phyloP scores from a whole-genome alignment of 306 rosid species.

The Delonix regia region DNA sequence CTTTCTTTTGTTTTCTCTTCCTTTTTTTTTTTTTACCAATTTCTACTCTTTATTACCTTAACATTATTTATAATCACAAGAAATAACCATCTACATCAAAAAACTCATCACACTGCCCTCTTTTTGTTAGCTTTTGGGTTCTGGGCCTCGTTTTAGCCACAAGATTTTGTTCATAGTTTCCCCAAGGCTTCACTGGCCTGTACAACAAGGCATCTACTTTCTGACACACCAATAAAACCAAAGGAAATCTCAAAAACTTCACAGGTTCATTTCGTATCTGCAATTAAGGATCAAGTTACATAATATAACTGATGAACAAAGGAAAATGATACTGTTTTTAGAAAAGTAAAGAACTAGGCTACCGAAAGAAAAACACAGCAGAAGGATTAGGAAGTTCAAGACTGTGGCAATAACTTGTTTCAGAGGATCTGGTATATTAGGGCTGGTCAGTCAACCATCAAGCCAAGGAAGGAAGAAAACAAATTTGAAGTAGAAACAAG shows the following conservation, averaged over 20 bases:
- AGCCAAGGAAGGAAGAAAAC: not conserved
- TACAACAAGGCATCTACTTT: not conserved
- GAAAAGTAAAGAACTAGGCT: not conserved
- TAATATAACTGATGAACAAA: not conserved
- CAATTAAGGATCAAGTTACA: not conserved
- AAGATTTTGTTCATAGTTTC: not conserved
- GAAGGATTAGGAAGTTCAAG: not conserved
- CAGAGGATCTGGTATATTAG: not conserved
- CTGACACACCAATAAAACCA: not conserved
- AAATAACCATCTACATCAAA: too few species aligned
- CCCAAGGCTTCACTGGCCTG: not conserved
- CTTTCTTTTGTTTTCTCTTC: too few species aligned
- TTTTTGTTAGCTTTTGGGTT: not conserved
- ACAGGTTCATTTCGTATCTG: not conserved
- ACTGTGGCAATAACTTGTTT: not conserved
- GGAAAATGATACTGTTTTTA: not conserved
- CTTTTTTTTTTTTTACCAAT: too few species aligned
- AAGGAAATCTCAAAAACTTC: not conserved
- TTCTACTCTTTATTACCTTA: not conserved
- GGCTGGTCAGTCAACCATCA: not conserved
- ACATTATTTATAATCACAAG: not conserved
- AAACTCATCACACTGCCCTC: not conserved
- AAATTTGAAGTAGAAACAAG: not conserved
- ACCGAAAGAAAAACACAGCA: not conserved
- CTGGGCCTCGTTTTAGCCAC: not conserved